Evolutionary conservation across 1,139 yeast genomes (phyloP).

Genomic region (Geotrichum histeridarum): DNA sequence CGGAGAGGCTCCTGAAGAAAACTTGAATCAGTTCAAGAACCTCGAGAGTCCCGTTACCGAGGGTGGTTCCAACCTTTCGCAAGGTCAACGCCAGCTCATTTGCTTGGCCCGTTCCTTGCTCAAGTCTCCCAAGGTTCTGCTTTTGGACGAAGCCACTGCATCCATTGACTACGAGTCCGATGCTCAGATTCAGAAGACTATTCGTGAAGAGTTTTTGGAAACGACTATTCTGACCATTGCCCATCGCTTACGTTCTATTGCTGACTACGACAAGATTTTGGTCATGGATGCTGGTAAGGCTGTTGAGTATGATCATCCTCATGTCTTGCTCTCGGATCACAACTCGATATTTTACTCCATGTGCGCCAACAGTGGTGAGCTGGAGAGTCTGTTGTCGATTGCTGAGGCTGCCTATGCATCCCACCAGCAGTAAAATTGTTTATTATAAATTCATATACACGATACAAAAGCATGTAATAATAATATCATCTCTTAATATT

Average conservation of each 20-base stretch:
- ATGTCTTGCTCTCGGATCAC: slow-evolving; percentile 58
- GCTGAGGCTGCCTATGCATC: slow-evolving; percentile 52
- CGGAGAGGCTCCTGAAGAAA: slow-evolving; percentile 44
- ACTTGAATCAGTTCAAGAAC: slow-evolving; percentile 72
- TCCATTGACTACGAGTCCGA: slow-evolving; percentile 93
- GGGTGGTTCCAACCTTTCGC: slow-evolving; percentile 89
- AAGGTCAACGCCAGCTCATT: slow-evolving; percentile 92
- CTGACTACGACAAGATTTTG: slow-evolving; percentile 87
- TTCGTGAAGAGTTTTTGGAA: slow-evolving; percentile 73
- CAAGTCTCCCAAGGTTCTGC: slow-evolving; percentile 76
- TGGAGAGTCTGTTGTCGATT: slow-evolving; percentile 64
- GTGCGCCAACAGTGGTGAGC: slow-evolving; percentile 92
- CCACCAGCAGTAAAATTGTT: not conserved
- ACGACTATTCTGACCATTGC: slow-evolving; percentile 94
- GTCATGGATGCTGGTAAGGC: slow-evolving; percentile 95
- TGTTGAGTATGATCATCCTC: slow-evolving; percentile 85
- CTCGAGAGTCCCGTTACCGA: slow-evolving; percentile 65
- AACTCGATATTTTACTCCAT: slow-evolving; percentile 71
- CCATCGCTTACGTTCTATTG: slow-evolving; percentile 87
- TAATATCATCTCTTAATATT: not conserved
- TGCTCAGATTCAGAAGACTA: slow-evolving; percentile 82
- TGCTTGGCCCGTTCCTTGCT: slow-evolving; percentile 88
- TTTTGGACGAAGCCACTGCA: slow-evolving; percentile 94
- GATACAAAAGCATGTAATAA: not conserved
- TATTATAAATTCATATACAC: too few species aligned